Evolutionary conservation across 352 stramenopile species (phyloP).

Genomic region (Phytophthora sp.): DNA sequence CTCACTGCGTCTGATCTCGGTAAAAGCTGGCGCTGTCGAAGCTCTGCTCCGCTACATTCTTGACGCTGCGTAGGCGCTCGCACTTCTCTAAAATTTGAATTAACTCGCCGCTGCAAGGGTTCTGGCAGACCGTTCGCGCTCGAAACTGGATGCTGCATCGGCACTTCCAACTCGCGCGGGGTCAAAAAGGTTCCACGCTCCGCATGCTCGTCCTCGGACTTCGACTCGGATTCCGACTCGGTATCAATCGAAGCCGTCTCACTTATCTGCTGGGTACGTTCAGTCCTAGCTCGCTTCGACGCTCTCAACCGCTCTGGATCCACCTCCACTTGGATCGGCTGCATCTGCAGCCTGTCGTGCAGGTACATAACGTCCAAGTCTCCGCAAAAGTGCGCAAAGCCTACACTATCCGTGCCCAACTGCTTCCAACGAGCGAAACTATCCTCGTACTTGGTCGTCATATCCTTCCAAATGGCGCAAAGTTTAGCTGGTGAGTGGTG

Average conservation of each 20-base stretch:
- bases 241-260: background rate
- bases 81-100: background rate
- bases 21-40: constrained; percentile 2
- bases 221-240: background rate
- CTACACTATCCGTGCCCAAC: constrained; percentile 8
- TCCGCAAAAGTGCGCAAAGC: constrained; percentile 18
- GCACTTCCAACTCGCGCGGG: background rate
- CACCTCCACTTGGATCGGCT: constrained; percentile 9
- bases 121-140: background rate
- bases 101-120: background rate
- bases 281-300: constrained; percentile 10
- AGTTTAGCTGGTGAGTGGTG: constrained; percentile 13
- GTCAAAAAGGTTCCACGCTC: constrained; percentile 24
- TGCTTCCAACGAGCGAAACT: constrained; percentile 26
- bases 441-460: constrained; percentile 12
- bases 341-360: constrained; percentile 19
- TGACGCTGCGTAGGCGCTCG: background rate
- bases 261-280: background rate
- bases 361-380: constrained; percentile 23
- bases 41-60: background rate
- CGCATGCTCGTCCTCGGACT: background rate
- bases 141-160: background rate
- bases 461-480: constrained; percentile 21
- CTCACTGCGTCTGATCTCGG: background rate
- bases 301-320: constrained; percentile 1